A percentile compares a stretch with the other conserved stretches of the same genome.
phyloP scores from a whole-genome alignment of 129 eudicot genomes.

The Flaveria trinervia region DNA sequence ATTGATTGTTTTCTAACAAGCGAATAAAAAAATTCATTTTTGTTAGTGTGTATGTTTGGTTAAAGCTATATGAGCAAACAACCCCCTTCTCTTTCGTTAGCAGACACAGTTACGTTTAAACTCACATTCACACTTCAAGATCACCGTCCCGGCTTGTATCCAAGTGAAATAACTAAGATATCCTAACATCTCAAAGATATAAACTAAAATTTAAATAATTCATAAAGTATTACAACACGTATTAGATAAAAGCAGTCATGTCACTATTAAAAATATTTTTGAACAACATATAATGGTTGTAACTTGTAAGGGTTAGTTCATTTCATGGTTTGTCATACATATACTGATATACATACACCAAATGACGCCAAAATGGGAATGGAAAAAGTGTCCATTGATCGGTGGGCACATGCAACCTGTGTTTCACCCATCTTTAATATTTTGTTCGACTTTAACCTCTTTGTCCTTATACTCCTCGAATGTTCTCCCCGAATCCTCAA shows the following conservation, averaged over 20 bases:
- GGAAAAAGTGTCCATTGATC: not conserved
- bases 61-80: no score
- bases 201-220: not conserved
- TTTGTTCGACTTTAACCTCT: constrained; percentile 26
- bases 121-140: no score
- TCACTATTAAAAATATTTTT: no score
- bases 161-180: not conserved
- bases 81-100: no score
- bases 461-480: constrained; percentile 22
- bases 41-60: no score
- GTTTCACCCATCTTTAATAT: constrained; percentile 5
- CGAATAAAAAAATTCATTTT: no score
- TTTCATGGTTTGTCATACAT: not conserved
- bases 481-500: not conserved
- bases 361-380: not conserved
- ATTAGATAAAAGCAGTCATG: no score
- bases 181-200: no score
- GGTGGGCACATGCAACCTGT: constrained; percentile 31
- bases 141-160: no score
- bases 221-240: not conserved
- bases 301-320: not conserved
- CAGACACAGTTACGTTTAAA: no score
- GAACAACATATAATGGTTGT: not conserved
- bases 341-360: not conserved
- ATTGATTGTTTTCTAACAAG: no score